A percentile compares a stretch with the other conserved stretches of the same genome.
These are phyloP conservation scores for Evernia prunastri DNA, from an alignment of 495 filamentous ascomycete genomes.

Conservation along the genomic window DNA sequence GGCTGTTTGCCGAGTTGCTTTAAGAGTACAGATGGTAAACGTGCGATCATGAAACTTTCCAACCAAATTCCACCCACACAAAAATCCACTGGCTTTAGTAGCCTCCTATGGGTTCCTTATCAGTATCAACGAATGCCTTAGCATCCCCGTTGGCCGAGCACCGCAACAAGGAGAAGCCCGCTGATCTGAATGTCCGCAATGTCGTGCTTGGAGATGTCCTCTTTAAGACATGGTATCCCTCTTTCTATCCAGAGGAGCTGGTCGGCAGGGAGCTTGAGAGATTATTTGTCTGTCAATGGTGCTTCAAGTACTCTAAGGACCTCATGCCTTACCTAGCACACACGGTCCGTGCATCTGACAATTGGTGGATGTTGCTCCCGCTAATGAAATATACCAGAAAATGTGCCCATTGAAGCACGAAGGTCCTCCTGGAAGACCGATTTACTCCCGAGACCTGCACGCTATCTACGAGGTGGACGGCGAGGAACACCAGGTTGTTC, in stretches of 20 bases:
- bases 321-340: slow-evolving; percentile 53
- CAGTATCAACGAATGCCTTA: slow-evolving; percentile 13
- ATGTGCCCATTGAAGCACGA: slow-evolving; percentile 24
- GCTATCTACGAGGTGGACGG: slow-evolving; percentile 90
- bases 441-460: slow-evolving; percentile 54
- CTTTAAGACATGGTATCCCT: slow-evolving; percentile 75
- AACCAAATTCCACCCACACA: not conserved
- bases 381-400: slow-evolving; percentile 42
- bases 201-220: slow-evolving; percentile 67
- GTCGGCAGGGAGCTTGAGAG: slow-evolving; percentile 55
- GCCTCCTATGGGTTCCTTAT: slow-evolving; percentile 14
- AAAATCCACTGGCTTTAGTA: not conserved
- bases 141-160: slow-evolving; percentile 17
- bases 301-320: slow-evolving; percentile 86
- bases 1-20: not conserved
- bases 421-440: slow-evolving; percentile 41
- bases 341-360: slow-evolving; percentile 35
- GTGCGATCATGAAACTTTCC: not conserved
- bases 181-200: slow-evolving; percentile 61
- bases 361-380: slow-evolving; percentile 32
- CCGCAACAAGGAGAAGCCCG: slow-evolving; percentile 33
- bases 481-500: slow-evolving; percentile 51
- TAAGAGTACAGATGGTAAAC: not conserved
- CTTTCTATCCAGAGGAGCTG: slow-evolving; percentile 70
- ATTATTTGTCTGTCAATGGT: slow-evolving; percentile 85